These are phyloP conservation scores for Chalciporus sp. DNA, from an alignment of 1,284 basidiomycete genomes.

Conservation along the genomic window DNA sequence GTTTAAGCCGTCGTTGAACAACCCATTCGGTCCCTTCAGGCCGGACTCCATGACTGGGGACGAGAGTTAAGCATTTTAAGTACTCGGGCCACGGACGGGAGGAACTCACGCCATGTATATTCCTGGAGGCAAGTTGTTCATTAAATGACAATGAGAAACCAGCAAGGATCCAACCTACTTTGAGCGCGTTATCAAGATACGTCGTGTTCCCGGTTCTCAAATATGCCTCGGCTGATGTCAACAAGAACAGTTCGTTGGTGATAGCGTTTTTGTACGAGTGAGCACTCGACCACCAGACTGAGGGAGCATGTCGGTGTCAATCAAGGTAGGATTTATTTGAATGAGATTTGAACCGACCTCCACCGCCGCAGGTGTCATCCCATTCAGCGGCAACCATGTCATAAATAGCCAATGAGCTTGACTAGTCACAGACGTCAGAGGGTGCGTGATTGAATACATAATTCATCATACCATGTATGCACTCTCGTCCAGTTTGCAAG, in stretches of 20 bases:
- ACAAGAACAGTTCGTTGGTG: conserved; percentile 57
- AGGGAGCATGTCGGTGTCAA: neutral
- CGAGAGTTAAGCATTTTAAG: neutral
- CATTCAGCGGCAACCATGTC: conserved; percentile 50
- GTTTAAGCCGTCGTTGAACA: conserved; percentile 54
- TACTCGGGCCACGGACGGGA: neutral
- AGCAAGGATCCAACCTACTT: conserved; percentile 29
- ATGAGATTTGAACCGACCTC: conserved; percentile 10
- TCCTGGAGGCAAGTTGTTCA: conserved; percentile 28
- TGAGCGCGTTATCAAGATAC: conserved; percentile 50
- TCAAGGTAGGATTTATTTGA: conserved; percentile 34
- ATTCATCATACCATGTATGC: conserved; percentile 40
- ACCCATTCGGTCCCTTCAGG: conserved; percentile 49
- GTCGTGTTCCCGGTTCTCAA: conserved; percentile 38
- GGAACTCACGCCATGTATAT: conserved; percentile 49
- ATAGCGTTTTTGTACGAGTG: conserved; percentile 61
- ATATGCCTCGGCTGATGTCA: conserved; percentile 50
- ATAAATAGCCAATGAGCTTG: conserved; percentile 48
- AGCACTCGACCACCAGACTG: conserved; percentile 59
- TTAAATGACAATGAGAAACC: neutral
- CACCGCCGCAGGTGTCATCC: conserved; percentile 39
- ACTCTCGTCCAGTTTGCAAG: conserved; percentile 36
- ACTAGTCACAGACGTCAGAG: conserved; percentile 29
- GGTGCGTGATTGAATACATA: neutral
- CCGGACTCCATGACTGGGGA: conserved; percentile 46